A percentile compares a stretch with the other conserved stretches of the same genome.
Evolutionary conservation across 495 filamentous ascomycete genomes (phyloP).

Genomic region (Trichocladium antarcticum): DNA sequence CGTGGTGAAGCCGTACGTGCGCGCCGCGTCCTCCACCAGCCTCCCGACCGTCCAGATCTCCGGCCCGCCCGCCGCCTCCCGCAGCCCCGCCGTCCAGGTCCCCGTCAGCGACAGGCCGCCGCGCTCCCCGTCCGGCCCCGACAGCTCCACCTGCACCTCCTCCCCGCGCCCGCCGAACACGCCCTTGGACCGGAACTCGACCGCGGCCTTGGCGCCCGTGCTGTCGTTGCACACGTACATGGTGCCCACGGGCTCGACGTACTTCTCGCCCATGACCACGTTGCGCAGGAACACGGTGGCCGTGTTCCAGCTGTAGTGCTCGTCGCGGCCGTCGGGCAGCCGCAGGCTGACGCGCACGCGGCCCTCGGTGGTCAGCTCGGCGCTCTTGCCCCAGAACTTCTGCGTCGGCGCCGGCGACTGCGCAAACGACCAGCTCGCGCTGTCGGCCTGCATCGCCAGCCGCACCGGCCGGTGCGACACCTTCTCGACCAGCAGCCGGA

Average conservation of each 20-base stretch:
- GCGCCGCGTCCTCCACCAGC: slow-evolving; percentile 61
- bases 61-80: slow-evolving; percentile 48
- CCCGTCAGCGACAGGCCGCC: slow-evolving; percentile 56
- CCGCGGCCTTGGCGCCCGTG: slow-evolving; percentile 63
- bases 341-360: slow-evolving; percentile 59
- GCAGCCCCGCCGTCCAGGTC: slow-evolving; percentile 71
- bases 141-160: slow-evolving; percentile 66
- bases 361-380: slow-evolving; percentile 85
- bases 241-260: slow-evolving; percentile 85
- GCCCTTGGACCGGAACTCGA: slow-evolving; percentile 83
- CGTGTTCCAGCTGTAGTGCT: slow-evolving; percentile 71
- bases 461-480: slow-evolving; percentile 85
- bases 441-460: slow-evolving; percentile 86
- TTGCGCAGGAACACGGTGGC: slow-evolving; percentile 88
- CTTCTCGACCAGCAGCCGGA: slow-evolving; percentile 86
- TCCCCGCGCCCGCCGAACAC: slow-evolving; percentile 95
- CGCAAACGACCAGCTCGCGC: slow-evolving; percentile 66
- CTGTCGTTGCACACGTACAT: slow-evolving; percentile 75
- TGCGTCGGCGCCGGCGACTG: slow-evolving; percentile 82
- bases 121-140: slow-evolving; percentile 50
- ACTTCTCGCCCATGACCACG: slow-evolving; percentile 96
- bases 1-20: slow-evolving; percentile 72
- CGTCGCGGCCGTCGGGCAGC: slow-evolving; percentile 51
- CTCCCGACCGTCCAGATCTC: slow-evolving; percentile 69
- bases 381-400: slow-evolving; percentile 97